These are phyloP conservation scores for Lotmaria passim DNA, from an alignment of 208 protist genomes.

Conservation along the genomic window DNA sequence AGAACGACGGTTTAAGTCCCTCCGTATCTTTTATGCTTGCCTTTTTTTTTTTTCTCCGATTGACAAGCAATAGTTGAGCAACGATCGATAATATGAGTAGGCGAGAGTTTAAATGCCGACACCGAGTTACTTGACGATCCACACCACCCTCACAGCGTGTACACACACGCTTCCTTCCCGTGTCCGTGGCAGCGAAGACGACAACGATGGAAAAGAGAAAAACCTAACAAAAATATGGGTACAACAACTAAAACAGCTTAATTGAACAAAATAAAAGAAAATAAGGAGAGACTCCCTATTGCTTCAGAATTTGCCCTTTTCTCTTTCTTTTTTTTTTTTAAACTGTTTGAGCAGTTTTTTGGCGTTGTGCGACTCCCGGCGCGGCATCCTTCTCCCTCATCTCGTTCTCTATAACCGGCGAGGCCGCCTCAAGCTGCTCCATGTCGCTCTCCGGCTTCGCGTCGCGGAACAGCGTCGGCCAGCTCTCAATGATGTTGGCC, in stretches of 20 bases:
- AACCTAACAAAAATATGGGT: background rate
- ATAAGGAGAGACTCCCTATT: too few species aligned
- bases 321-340: too few species aligned
- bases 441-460: background rate
- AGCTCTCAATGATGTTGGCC: constrained; percentile 32
- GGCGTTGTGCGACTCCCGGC: background rate
- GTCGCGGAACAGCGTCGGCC: constrained; percentile 42
- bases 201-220: background rate
- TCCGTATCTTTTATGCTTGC: too few species aligned
- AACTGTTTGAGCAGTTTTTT: background rate
- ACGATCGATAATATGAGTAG: too few species aligned
- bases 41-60: too few species aligned
- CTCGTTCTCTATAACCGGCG: constrained; percentile 13
- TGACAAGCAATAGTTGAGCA: too few species aligned
- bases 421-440: background rate
- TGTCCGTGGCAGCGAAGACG: background rate
- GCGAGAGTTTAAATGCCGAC: too few species aligned
- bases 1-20: too few species aligned
- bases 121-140: too few species aligned
- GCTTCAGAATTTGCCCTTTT: too few species aligned
- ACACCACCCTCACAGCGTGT: too few species aligned
- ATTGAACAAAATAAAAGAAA: too few species aligned
- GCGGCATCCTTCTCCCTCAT: background rate
- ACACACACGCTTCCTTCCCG: background rate
- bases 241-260: constrained; percentile 1